phyloP scores from a whole-genome alignment of 2,329 filamentous ascomycete genomes.

The Colletotrichum trifolii region DNA sequence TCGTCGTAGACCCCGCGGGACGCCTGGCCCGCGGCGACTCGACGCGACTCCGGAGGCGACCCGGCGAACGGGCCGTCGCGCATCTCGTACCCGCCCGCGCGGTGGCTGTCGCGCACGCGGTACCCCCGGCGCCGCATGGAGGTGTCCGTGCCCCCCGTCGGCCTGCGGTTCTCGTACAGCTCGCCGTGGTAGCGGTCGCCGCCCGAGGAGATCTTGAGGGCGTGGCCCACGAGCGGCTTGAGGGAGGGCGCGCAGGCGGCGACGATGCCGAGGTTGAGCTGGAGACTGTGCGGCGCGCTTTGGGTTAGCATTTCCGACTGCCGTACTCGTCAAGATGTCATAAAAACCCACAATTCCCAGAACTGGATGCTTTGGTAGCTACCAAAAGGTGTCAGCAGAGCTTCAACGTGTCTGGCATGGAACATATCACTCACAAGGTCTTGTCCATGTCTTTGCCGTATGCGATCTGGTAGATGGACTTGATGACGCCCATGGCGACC shows the following conservation, averaged over 20 bases:
- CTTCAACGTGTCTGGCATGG: no score
- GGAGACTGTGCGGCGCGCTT: background rate
- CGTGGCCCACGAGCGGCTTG: constrained; percentile 48
- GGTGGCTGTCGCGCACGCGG: constrained; percentile 9
- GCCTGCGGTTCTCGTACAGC: constrained; percentile 2
- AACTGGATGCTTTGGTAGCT: constrained; percentile 10
- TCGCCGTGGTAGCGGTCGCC: constrained; percentile 15
- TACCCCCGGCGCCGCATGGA: constrained; percentile 24
- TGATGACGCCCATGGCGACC: constrained; percentile 52
- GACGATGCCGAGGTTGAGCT: constrained; percentile 11
- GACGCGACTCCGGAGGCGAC: background rate
- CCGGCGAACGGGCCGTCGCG: constrained; percentile 15
- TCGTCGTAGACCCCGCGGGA: background rate
- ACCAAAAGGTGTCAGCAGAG: background rate
- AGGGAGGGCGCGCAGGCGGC: constrained; percentile 44
- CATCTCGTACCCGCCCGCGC: constrained; percentile 15
- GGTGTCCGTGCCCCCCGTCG: constrained; percentile 9
- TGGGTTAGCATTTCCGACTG: background rate
- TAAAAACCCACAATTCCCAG: constrained; percentile 6
- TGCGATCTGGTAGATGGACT: constrained; percentile 48
- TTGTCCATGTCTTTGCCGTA: constrained; percentile 4
- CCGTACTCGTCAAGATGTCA: no score
- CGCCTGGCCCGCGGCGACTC: background rate
- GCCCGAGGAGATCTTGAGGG: constrained; percentile 40
- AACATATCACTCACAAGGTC: background rate